Conservation (phyloP, 805 yeast genomes). For the Wickerhamomyces tratensis region DNA sequence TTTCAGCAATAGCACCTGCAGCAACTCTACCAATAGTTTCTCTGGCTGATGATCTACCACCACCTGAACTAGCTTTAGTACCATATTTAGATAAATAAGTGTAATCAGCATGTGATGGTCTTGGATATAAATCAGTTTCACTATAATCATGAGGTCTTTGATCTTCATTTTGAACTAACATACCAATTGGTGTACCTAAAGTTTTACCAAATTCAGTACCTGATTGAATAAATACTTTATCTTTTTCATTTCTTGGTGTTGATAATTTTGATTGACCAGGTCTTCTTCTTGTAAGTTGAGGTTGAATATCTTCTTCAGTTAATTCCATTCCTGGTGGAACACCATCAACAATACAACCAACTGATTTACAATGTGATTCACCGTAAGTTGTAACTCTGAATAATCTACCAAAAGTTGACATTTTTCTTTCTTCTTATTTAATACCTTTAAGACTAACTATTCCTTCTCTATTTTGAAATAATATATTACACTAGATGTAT, state of each 20-base stretch:
- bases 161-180: constrained; percentile 89
- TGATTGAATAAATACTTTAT: constrained; percentile 83
- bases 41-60: constrained; percentile 95
- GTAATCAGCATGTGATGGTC: constrained; percentile 97
- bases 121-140: constrained; percentile 90
- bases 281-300: constrained; percentile 92
- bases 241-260: constrained; percentile 96
- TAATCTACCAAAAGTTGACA: constrained; percentile 67
- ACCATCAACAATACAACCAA: constrained; percentile 97
- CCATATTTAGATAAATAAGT: constrained; percentile 90
- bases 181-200: constrained; percentile 91
- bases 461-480: too few relatives aligned
- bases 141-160: constrained; percentile 95
- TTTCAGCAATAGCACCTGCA: constrained; percentile 97
- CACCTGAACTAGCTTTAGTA: constrained; percentile 89
- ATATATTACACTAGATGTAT: too few relatives aligned
- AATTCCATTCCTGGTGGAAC: constrained; percentile 92
- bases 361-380: constrained; percentile 95
- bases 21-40: constrained; percentile 99
- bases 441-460: too few relatives aligned
- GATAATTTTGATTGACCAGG: constrained; percentile 92
- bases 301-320: constrained; percentile 83
- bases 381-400: constrained; percentile 89
- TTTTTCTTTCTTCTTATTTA: constrained; percentile 14
- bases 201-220: constrained; percentile 90